These are phyloP conservation scores for Candida pseudoviswanathii DNA, from an alignment of 1,139 yeast genomes.

Conservation along the genomic window DNA sequence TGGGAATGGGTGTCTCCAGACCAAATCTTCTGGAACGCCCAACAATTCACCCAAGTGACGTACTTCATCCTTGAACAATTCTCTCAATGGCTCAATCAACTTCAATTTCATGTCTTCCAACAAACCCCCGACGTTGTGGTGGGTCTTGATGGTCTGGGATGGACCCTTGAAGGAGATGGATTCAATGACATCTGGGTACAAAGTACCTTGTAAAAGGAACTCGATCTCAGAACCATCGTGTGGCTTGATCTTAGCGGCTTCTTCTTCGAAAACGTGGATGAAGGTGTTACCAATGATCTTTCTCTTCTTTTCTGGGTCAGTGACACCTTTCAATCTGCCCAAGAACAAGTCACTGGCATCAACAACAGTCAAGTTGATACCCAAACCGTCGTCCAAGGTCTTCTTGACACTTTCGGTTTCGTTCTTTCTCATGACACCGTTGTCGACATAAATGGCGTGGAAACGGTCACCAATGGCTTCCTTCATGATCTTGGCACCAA, in stretches of 20 bases:
- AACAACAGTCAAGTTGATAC: constrained; percentile 90
- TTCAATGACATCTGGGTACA: constrained; percentile 98
- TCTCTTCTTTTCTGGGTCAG: constrained; percentile 99
- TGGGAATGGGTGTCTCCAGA: constrained; percentile 99
- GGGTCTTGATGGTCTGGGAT: constrained; percentile 96
- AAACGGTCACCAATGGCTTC: constrained; percentile 98
- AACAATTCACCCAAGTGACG: constrained; percentile 92
- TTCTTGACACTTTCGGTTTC: constrained; percentile 88
- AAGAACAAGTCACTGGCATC: constrained; percentile 93
- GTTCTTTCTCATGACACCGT: constrained; percentile 94
- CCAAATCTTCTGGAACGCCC: constrained; percentile 95
- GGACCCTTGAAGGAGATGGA: constrained; percentile 99
- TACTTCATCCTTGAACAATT: constrained; percentile 97
- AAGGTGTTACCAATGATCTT: constrained; percentile 98
- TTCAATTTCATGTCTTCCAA: constrained; percentile 97
- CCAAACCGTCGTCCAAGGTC: constrained; percentile 89
- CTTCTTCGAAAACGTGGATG: constrained; percentile 95
- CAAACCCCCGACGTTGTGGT: constrained; percentile 98
- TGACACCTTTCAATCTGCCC: constrained; percentile 83
- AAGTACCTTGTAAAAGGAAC: constrained; percentile 93
- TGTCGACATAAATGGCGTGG: constrained; percentile 97
- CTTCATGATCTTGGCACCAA: constrained; percentile 96
- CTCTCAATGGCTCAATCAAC: constrained; percentile 97
- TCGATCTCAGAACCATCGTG: constrained; percentile 89
- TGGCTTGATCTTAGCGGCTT: constrained; percentile 90